Conservation (phyloP, 768 basidiomycete species). For the Crucibulum laeve region DNA sequence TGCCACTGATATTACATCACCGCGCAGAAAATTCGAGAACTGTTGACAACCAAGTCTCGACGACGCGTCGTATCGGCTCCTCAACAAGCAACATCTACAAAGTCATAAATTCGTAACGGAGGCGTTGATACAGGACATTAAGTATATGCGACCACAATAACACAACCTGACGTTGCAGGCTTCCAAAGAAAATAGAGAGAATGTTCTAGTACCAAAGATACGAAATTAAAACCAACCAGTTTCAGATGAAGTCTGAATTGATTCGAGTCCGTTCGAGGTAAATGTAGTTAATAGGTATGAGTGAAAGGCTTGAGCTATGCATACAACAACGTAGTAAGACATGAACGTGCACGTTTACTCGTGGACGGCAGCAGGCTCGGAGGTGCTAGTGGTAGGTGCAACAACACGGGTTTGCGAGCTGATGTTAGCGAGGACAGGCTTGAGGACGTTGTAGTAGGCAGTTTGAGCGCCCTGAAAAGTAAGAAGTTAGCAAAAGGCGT, state of each 20-base stretch:
- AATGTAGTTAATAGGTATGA: background rate
- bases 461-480: slow-evolving; percentile 74
- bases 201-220: background rate
- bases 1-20: no score
- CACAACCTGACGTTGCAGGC: background rate
- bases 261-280: background rate
- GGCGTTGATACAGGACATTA: background rate
- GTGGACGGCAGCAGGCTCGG: slow-evolving; percentile 26
- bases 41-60: background rate
- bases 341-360: slow-evolving; percentile 18
- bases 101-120: background rate
- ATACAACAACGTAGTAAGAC: background rate
- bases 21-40: background rate
- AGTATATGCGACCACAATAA: background rate
- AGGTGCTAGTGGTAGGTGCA: slow-evolving; percentile 47
- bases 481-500: slow-evolving; percentile 5
- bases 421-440: slow-evolving; percentile 73
- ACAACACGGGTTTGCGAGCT: slow-evolving; percentile 37
- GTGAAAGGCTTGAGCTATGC: background rate
- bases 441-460: slow-evolving; percentile 71
- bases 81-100: background rate
- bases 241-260: background rate
- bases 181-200: background rate
- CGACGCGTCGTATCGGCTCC: background rate
- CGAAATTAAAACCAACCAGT: background rate